Conservation (phyloP, 2,329 filamentous ascomycete species). For the Aspergillus sojae region DNA sequence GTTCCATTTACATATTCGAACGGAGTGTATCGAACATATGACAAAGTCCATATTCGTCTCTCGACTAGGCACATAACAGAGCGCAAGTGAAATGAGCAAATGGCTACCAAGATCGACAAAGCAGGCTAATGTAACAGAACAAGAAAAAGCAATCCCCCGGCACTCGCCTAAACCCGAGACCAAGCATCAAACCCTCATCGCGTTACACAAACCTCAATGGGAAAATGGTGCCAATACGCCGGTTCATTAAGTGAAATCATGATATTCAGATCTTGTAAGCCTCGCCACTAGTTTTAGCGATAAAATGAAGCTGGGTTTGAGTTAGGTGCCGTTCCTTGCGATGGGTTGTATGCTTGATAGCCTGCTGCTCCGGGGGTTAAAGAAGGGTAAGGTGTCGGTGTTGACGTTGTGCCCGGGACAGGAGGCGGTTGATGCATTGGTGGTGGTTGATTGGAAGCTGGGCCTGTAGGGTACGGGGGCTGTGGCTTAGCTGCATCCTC, state of each 20-base stretch:
- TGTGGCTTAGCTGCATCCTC: conserved; percentile 36
- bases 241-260: background rate
- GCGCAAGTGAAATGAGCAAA: background rate
- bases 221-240: background rate
- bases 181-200: conserved; percentile 1
- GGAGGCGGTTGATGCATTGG: conserved; percentile 40
- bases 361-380: conserved; percentile 30
- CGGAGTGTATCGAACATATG: background rate
- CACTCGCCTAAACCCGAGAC: background rate
- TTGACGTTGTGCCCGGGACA: conserved; percentile 33
- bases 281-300: conserved; percentile 27
- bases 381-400: conserved; percentile 37
- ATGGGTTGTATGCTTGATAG: conserved; percentile 43
- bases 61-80: background rate
- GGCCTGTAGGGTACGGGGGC: conserved; percentile 36
- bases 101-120: conserved; percentile 1
- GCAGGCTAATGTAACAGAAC: conserved; percentile 9
- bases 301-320: conserved; percentile 45
- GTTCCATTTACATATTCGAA: background rate
- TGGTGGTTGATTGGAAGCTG: conserved; percentile 32
- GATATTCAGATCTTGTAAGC: background rate
- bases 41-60: background rate
- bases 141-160: background rate
- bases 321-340: conserved; percentile 31
- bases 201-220: conserved; percentile 7